Evolutionary conservation across 1,139 yeast species (phyloP).

Genomic region (Pichia sp.): DNA sequence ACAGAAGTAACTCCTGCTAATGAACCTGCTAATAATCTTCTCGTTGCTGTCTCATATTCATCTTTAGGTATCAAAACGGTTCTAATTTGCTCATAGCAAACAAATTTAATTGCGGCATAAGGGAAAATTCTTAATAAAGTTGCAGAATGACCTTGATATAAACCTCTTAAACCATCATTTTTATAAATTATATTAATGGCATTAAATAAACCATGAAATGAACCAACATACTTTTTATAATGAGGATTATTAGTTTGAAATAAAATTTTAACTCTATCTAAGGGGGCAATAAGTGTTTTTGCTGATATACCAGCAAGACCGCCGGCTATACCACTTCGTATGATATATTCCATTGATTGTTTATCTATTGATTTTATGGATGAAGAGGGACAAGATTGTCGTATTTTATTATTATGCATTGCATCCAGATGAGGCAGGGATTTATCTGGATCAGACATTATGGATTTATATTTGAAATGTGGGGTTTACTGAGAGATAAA

Average conservation of each 20-base stretch:
- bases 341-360: conserved; percentile 68
- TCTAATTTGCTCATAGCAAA: conserved; percentile 93
- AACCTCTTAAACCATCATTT: conserved; percentile 72
- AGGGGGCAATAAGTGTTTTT: conserved; percentile 89
- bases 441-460: background rate
- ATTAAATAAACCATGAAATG: conserved; percentile 63
- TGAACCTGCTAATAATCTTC: conserved; percentile 86
- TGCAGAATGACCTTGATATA: conserved; percentile 94
- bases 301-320: conserved; percentile 96
- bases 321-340: conserved; percentile 87
- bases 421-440: background rate
- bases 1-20: conserved; percentile 84
- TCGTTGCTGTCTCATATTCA: conserved; percentile 65
- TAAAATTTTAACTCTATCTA: conserved; percentile 87
- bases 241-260: conserved; percentile 95
- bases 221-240: conserved; percentile 72
- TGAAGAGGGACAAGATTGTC: background rate
- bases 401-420: background rate
- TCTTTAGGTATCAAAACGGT: conserved; percentile 69
- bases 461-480: background rate
- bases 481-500: background rate
- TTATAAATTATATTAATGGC: conserved; percentile 66
- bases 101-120: conserved; percentile 94
- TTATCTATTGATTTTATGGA: conserved; percentile 40
- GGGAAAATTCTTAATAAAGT: conserved; percentile 89